Conservation (phyloP, 1,284 basidiomycete genomes). For the Heliocybe sulcata region DNA sequence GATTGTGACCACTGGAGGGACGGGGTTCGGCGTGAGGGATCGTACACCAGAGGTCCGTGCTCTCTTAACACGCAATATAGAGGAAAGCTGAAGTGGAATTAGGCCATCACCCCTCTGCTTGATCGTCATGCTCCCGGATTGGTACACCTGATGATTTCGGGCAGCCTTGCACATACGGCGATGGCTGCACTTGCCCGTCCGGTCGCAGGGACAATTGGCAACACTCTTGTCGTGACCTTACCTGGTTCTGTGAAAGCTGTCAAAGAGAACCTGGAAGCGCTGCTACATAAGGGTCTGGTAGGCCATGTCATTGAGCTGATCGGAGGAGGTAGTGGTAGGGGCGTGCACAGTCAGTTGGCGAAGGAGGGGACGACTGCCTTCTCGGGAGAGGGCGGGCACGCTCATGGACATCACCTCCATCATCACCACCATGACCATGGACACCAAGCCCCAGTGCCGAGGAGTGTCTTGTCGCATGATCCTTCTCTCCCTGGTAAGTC, state of each 20-base stretch:
- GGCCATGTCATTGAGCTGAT: conserved; percentile 74
- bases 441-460: conserved; percentile 40
- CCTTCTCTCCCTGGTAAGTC: conserved; percentile 54
- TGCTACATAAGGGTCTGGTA: conserved; percentile 51
- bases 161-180: conserved; percentile 70
- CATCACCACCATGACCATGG: conserved; percentile 37
- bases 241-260: conserved; percentile 85
- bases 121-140: conserved; percentile 72
- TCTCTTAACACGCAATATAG: conserved; percentile 4
- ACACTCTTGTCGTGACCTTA: conserved; percentile 69
- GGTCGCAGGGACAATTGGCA: conserved; percentile 64
- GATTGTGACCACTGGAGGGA: conserved; percentile 81
- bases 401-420: conserved; percentile 21
- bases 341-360: conserved; percentile 40
- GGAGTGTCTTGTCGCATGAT: conserved; percentile 58
- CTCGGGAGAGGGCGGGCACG: conserved; percentile 24
- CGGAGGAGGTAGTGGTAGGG: conserved; percentile 57
- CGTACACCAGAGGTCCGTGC: conserved; percentile 70
- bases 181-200: conserved; percentile 79
- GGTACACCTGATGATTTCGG: conserved; percentile 66
- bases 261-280: conserved; percentile 63
- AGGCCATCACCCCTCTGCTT: conserved; percentile 70
- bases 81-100: conserved; percentile 1
- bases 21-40: conserved; percentile 78
- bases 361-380: not conserved